phyloP scores from a whole-genome alignment of 805 yeast species.

The Starmerella scarabaei region DNA sequence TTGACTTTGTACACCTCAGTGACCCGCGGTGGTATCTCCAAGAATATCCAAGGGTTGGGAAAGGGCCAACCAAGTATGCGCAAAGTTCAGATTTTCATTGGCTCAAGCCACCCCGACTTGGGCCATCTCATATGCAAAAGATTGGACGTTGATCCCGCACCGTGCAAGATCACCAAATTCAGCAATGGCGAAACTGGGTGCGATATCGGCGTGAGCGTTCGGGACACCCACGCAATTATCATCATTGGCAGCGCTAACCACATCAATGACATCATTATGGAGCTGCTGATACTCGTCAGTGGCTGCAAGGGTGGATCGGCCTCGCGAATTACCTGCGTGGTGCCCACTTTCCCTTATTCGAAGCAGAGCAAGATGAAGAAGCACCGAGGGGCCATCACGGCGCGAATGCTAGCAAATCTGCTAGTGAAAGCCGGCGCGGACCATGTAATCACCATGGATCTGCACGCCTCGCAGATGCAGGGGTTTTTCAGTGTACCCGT shows the following conservation, averaged over 20 bases:
- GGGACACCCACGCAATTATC: constrained; percentile 94
- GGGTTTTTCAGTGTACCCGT: constrained; percentile 97
- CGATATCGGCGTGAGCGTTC: constrained; percentile 83
- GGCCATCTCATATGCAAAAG: constrained; percentile 83
- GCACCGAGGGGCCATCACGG: constrained; percentile 97
- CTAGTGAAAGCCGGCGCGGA: constrained; percentile 98
- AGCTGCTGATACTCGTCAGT: constrained; percentile 75
- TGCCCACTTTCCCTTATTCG: constrained; percentile 95
- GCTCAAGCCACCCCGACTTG: constrained; percentile 90
- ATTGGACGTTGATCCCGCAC: constrained; percentile 87
- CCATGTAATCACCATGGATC: constrained; percentile 94
- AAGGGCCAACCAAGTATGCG: no score
- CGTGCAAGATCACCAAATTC: constrained; percentile 79
- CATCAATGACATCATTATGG: constrained; percentile 90
- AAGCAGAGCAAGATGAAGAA: constrained; percentile 97
- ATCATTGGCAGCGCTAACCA: constrained; percentile 85
- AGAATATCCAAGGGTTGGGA: no score
- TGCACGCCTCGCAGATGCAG: constrained; percentile 96
- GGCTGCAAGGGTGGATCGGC: constrained; percentile 99
- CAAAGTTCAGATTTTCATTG: constrained; percentile 92
- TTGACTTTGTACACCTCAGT: no score
- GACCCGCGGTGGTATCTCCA: no score
- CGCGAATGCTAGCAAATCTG: constrained; percentile 89
- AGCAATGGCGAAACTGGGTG: constrained; percentile 97
- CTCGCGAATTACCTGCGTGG: constrained; percentile 89